These are phyloP conservation scores for Geotrichum restrictum DNA, from an alignment of 1,139 yeast genomes.

Conservation along the genomic window DNA sequence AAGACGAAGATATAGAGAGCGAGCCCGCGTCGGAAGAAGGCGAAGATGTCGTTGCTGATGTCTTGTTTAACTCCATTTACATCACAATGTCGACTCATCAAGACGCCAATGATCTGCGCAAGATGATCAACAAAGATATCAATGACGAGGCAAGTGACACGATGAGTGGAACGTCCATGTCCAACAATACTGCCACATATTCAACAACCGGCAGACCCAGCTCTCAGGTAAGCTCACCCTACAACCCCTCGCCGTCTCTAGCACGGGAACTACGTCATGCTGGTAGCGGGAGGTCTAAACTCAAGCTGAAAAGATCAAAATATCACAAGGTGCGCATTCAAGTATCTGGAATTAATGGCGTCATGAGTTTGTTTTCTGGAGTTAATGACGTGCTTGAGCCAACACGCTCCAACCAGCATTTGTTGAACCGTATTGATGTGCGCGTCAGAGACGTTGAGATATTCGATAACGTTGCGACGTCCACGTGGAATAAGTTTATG, in stretches of 20 bases:
- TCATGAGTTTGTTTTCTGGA: conserved; percentile 47
- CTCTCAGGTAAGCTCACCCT: conserved; percentile 5
- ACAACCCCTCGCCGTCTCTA: conserved; percentile 19
- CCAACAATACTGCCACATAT: conserved; percentile 2
- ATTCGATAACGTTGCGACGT: conserved; percentile 75
- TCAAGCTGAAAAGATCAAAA: conserved; percentile 62
- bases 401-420: conserved; percentile 9
- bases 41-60: conserved; percentile 51
- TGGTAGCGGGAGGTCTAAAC: conserved; percentile 26
- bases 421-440: conserved; percentile 47
- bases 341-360: conserved; percentile 50
- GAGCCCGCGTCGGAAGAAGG: conserved; percentile 31
- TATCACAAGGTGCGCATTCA: conserved; percentile 60
- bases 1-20: conserved; percentile 16
- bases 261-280: conserved; percentile 24
- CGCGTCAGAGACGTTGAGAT: conserved; percentile 55
- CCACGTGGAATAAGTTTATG: conserved; percentile 86
- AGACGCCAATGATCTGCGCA: conserved; percentile 48
- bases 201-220: not conserved
- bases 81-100: conserved; percentile 56
- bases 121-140: conserved; percentile 50
- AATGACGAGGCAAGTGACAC: conserved; percentile 36
- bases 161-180: conserved; percentile 24
- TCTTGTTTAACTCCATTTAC: conserved; percentile 69
- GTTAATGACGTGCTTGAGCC: conserved; percentile 32